Evolutionary conservation across 2,329 filamentous ascomycete genomes (phyloP).

Genomic region (Podosphaera fusca): DNA sequence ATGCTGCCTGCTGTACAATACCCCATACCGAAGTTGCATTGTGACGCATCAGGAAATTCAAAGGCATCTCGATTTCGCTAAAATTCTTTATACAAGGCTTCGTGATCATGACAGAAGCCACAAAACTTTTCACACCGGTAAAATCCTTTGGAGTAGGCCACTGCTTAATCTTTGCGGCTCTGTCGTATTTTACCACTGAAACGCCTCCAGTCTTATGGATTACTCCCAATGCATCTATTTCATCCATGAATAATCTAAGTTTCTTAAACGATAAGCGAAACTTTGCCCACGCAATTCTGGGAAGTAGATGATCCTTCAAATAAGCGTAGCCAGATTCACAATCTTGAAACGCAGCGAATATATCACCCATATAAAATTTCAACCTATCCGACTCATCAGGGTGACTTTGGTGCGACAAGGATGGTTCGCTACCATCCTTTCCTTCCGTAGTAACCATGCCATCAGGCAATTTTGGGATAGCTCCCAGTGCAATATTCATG

Average conservation of each 20-base stretch:
- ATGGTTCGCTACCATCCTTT: not conserved
- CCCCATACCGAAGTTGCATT: not conserved
- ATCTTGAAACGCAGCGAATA: not conserved
- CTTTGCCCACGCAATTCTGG: not conserved
- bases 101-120: not conserved
- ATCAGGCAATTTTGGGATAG: not conserved
- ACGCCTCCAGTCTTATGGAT: not conserved
- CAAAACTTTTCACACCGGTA: not conserved
- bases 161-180: not conserved
- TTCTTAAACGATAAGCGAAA: not conserved
- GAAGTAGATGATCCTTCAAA: not conserved
- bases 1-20: not conserved
- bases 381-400: not conserved
- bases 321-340: not conserved
- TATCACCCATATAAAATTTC: not conserved
- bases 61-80: not conserved
- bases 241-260: not conserved
- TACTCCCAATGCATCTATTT: not conserved
- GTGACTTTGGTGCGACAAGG: not conserved
- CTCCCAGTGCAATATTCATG: constrained; percentile 1
- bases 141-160: not conserved
- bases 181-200: not conserved
- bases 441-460: not conserved
- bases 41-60: not conserved
- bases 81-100: not conserved